These are phyloP conservation scores for Thuja plicata DNA, from an alignment of 83 land plant species.

Conservation along the genomic window DNA sequence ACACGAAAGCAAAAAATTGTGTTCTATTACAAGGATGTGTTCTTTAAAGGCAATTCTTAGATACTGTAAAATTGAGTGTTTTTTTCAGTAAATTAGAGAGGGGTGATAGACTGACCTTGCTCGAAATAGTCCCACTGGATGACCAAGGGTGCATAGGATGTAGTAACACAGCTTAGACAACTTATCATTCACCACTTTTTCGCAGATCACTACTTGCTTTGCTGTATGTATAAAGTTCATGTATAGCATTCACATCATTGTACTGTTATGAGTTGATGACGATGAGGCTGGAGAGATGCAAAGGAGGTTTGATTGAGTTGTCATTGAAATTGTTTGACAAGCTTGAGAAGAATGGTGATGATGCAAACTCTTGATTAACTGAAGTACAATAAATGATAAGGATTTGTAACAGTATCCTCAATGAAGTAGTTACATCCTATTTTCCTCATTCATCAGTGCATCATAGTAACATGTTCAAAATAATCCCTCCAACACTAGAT, in stretches of 20 bases:
- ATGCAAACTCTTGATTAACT: background rate
- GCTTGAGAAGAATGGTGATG: background rate
- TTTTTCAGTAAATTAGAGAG: background rate
- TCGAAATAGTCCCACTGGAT: background rate
- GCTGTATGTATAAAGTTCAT: background rate
- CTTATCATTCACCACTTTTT: background rate
- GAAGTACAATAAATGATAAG: background rate
- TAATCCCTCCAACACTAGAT: background rate
- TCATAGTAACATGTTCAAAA: background rate
- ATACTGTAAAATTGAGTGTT: background rate
- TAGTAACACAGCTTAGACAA: background rate
- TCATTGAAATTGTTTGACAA: background rate
- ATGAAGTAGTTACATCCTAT: too few species aligned
- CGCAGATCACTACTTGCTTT: background rate
- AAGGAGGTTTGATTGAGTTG: background rate
- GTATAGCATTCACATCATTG: background rate
- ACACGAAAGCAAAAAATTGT: background rate
- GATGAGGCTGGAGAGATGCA: background rate
- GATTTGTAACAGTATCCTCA: background rate
- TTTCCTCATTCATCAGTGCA: background rate
- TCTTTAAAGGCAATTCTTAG: too few species aligned
- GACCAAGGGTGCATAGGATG: background rate
- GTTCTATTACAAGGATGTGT: background rate
- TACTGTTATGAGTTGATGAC: background rate
- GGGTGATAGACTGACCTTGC: background rate